Percentiles rank a stretch among this genome's conserved stretches.
Evolutionary conservation across 2,329 filamentous ascomycete genomes (phyloP).

Genomic region (Penicillium sp.): DNA sequence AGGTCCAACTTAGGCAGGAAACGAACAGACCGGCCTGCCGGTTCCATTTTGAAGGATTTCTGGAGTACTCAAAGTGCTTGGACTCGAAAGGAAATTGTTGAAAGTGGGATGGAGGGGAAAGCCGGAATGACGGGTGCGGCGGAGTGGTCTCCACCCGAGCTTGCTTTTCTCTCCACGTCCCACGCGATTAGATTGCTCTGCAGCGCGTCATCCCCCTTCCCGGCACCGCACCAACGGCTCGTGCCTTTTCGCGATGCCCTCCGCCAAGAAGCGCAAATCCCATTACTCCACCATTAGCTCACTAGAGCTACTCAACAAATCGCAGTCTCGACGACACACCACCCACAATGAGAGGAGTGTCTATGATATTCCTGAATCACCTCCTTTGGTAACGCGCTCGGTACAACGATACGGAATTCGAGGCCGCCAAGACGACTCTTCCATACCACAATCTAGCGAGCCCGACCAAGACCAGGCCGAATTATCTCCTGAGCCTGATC

Average conservation of each 20-base stretch:
- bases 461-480: background rate
- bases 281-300: conserved; percentile 7
- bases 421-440: background rate
- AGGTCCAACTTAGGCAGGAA: conserved; percentile 52
- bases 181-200: background rate
- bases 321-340: conserved; percentile 1
- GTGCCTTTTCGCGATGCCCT: conserved; percentile 1
- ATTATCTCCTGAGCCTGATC: background rate
- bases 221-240: background rate
- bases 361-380: conserved; percentile 11
- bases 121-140: background rate
- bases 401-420: background rate
- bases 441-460: background rate
- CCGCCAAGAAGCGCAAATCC: conserved; percentile 2
- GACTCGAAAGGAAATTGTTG: background rate
- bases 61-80: background rate
- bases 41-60: conserved; percentile 20
- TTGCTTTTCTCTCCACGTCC: background rate
- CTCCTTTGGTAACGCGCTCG: background rate
- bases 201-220: background rate
- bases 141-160: background rate
- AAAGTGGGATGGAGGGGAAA: background rate
- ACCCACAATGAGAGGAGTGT: background rate
- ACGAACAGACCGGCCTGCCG: conserved; percentile 24
- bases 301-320: conserved; percentile 4